These are phyloP conservation scores for Ceratobasidium theobromae DNA, from an alignment of 1,284 basidiomycete genomes.

Conservation along the genomic window DNA sequence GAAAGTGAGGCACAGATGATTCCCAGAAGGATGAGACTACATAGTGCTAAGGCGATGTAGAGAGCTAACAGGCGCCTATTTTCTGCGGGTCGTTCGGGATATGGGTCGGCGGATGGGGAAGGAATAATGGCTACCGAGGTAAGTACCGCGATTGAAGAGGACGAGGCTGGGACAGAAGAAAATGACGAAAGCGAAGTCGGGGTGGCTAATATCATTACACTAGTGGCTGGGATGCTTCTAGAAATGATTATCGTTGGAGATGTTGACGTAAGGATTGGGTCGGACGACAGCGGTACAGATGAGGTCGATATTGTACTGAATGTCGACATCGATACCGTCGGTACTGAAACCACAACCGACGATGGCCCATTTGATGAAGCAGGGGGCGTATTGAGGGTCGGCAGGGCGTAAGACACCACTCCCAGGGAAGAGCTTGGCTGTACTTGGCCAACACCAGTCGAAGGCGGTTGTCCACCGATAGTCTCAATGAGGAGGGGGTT, in stretches of 20 bases:
- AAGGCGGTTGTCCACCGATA: neutral
- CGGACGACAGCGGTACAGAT: neutral
- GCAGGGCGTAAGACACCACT: slow-evolving; percentile 19
- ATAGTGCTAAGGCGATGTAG: neutral
- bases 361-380: neutral
- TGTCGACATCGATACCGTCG: too few relatives aligned
- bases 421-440: neutral
- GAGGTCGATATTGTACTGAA: neutral
- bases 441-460: neutral
- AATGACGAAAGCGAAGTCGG: too few relatives aligned
- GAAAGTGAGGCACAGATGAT: slow-evolving; percentile 11
- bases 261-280: neutral
- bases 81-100: neutral
- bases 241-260: neutral
- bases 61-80: neutral
- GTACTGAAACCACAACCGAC: neutral
- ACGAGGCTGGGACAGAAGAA: neutral
- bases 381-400: neutral
- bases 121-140: neutral
- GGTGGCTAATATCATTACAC: neutral
- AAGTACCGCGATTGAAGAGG: neutral
- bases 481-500: neutral
- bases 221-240: neutral
- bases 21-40: neutral
- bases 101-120: neutral